Evolutionary conservation across 371 early-diverging fungal species (phyloP).

Genomic region (Batkoa obscura): DNA sequence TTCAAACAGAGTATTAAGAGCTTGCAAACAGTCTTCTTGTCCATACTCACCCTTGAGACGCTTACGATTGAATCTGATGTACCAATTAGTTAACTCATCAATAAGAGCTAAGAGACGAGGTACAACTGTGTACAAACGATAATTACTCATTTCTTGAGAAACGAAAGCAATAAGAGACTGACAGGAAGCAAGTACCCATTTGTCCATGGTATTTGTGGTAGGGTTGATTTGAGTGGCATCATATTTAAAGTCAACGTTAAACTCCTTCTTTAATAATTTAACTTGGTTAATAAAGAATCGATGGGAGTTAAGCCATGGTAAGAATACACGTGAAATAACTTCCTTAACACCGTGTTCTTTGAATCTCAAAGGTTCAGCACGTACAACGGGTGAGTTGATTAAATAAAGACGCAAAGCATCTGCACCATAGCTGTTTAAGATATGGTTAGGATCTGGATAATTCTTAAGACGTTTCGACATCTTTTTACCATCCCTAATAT

Average conservation of each 20-base stretch:
- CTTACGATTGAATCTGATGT: conserved; percentile 97
- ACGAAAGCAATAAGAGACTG: conserved; percentile 85
- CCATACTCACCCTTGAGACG: conserved; percentile 91
- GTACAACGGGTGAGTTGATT: conserved; percentile 98
- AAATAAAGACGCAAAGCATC: conserved; percentile 96
- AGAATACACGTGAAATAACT: conserved; percentile 82
- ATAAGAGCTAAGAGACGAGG: conserved; percentile 80
- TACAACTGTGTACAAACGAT: conserved; percentile 93
- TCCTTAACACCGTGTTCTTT: conserved; percentile 98
- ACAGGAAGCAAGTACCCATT: conserved; percentile 90
- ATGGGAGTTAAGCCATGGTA: conserved; percentile 99
- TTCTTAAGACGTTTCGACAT: conserved; percentile 99
- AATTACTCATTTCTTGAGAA: conserved; percentile 82
- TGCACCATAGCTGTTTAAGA: conserved; percentile 92
- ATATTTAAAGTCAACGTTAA: conserved; percentile 55
- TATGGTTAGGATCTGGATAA: conserved; percentile 90
- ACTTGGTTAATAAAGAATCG: conserved; percentile 92
- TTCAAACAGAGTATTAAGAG: conserved; percentile 86
- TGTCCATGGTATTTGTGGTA: conserved; percentile 87
- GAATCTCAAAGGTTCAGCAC: conserved; percentile 94
- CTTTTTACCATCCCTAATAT: conserved; percentile 99
- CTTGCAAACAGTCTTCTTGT: conserved; percentile 57
- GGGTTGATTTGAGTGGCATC: conserved; percentile 39
- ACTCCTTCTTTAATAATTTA: conserved; percentile 73
- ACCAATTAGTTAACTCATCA: conserved; percentile 98